Conservation (phyloP, 768 basidiomycete species). For the Aureoboletus auriporus region DNA sequence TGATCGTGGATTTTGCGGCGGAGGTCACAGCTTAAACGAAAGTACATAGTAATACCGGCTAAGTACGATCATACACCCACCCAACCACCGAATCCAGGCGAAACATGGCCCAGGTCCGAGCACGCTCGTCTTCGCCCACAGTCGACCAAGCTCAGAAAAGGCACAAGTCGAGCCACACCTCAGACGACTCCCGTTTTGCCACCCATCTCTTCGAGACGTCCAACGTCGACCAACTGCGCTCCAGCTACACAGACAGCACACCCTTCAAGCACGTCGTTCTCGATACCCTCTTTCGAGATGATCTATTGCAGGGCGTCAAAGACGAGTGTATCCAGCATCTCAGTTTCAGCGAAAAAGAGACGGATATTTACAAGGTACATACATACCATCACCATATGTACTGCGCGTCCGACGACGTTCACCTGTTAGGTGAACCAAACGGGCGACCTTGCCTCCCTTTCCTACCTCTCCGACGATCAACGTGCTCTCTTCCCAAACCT, state of each 20-base stretch:
- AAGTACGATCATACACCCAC: not conserved
- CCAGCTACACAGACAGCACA: conserved; percentile 50
- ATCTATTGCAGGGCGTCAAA: conserved; percentile 74
- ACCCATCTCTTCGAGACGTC: conserved; percentile 53
- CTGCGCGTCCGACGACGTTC: not conserved
- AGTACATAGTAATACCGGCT: no score
- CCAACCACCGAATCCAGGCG: not conserved
- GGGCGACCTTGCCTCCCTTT: conserved; percentile 91
- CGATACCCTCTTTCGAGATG: conserved; percentile 79
- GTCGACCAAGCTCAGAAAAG: conserved; percentile 29
- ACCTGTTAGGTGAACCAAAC: conserved; percentile 84
- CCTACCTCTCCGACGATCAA: conserved; percentile 76
- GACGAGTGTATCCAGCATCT: conserved; percentile 79
- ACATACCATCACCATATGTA: not conserved
- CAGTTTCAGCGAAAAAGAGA: conserved; percentile 90
- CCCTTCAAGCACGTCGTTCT: conserved; percentile 86
- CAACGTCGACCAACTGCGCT: conserved; percentile 51
- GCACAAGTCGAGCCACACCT: conserved; percentile 34
- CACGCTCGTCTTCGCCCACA: conserved; percentile 42
- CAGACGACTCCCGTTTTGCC: conserved; percentile 17
- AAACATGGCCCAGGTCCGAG: conserved; percentile 42
- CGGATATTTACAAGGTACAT: conserved; percentile 94
- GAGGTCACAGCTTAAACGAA: no score
- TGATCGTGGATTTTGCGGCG: no score
- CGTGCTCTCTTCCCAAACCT: conserved; percentile 77